Evolutionary conservation across 352 stramenopile genomes (phyloP).

Genomic region (Globisporangium lucens): DNA sequence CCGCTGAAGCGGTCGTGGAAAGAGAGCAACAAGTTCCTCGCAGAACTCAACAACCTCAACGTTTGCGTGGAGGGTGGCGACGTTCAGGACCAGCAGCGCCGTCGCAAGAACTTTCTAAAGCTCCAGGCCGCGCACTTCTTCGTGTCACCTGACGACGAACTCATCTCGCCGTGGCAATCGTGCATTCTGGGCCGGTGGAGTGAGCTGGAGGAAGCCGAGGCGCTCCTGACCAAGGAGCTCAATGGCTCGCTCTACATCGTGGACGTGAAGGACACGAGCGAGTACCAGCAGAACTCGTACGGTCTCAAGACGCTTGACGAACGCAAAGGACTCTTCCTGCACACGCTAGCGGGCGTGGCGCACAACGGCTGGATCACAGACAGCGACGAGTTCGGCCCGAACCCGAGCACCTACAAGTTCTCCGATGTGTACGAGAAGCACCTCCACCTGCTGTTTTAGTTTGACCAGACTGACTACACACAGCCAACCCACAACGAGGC

Average conservation of each 20-base stretch:
- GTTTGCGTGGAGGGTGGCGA: conserved; percentile 7
- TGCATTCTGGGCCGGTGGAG: conserved; percentile 35
- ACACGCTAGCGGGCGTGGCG: conserved; percentile 19
- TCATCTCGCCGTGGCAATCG: conserved; percentile 34
- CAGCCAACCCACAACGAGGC: no score
- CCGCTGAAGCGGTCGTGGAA: conserved; percentile 21
- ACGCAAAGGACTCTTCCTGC: conserved; percentile 21
- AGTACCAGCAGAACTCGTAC: conserved; percentile 43
- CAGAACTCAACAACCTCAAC: conserved; percentile 32
- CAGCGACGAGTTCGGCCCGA: background rate
- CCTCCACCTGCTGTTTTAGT: conserved; percentile 18
- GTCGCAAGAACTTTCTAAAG: conserved; percentile 31
- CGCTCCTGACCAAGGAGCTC: conserved; percentile 21
- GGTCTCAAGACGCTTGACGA: conserved; percentile 30
- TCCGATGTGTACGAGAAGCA: conserved; percentile 24
- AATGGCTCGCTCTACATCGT: conserved; percentile 26
- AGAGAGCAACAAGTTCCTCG: conserved; percentile 21
- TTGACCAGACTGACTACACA: no score
- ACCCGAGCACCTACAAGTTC: conserved; percentile 16
- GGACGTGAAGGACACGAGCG: conserved; percentile 29
- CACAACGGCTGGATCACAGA: conserved; percentile 35
- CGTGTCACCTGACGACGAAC: conserved; percentile 34
- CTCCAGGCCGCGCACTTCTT: conserved; percentile 43
- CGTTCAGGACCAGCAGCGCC: conserved; percentile 18
- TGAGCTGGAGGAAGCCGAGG: conserved; percentile 28